phyloP scores from a whole-genome alignment of 1,139 yeast species.

The Pichia sp. region DNA sequence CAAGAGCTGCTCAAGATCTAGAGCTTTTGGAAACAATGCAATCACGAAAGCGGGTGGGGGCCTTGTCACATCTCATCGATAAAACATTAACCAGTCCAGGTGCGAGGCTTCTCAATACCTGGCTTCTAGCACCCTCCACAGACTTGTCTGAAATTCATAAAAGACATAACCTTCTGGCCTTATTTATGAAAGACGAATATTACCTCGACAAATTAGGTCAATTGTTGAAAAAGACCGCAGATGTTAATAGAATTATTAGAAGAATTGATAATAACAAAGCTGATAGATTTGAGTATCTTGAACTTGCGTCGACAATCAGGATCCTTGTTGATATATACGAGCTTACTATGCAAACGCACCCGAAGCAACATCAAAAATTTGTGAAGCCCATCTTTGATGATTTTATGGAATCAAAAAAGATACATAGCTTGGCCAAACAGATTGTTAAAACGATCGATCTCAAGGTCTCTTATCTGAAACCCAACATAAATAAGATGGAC shows the following conservation, averaged over 20 bases:
- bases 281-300: conserved; percentile 24
- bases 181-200: conserved; percentile 38
- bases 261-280: conserved; percentile 28
- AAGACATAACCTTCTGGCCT: conserved; percentile 58
- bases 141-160: conserved; percentile 44
- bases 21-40: conserved; percentile 58
- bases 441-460: conserved; percentile 21
- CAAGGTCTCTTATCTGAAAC: conserved; percentile 12
- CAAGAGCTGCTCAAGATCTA: conserved; percentile 73
- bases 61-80: conserved; percentile 59
- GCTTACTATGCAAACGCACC: conserved; percentile 6
- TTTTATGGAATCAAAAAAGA: conserved; percentile 10
- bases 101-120: conserved; percentile 62
- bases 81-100: conserved; percentile 81
- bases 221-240: conserved; percentile 36
- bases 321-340: conserved; percentile 18
- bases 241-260: conserved; percentile 49
- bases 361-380: conserved; percentile 7
- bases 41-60: conserved; percentile 58
- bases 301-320: conserved; percentile 22
- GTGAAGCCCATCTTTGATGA: conserved; percentile 17
- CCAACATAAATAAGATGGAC: conserved; percentile 16
- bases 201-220: conserved; percentile 31
- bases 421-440: conserved; percentile 17
- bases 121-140: conserved; percentile 79